Evolutionary conservation across 345 rosid species (phyloP).

Genomic region (Dipteronia dyeriana): DNA sequence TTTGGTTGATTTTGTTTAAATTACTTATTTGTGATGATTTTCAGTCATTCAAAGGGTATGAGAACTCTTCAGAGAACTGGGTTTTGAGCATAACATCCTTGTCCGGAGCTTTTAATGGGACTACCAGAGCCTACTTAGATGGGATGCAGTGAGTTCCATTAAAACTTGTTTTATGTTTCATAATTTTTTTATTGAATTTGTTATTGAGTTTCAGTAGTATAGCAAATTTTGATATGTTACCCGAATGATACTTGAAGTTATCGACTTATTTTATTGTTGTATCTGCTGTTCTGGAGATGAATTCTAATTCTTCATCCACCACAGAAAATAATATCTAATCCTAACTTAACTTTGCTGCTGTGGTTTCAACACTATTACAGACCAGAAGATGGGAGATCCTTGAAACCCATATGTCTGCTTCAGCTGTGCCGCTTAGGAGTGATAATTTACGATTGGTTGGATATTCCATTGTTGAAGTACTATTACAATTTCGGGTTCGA

Average conservation of each 20-base stretch:
- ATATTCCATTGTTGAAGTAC: constrained; percentile 76
- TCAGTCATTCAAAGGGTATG: constrained; percentile 78
- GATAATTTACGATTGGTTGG: constrained; percentile 89
- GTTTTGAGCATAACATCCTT: constrained; percentile 87
- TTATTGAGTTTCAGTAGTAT: not conserved
- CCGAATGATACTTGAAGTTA: not conserved
- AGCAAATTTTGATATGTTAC: not conserved
- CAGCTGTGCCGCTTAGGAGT: constrained; percentile 83
- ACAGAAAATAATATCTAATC: not conserved
- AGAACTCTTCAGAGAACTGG: constrained; percentile 87
- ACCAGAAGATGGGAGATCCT: constrained; percentile 78
- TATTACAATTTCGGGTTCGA: constrained; percentile 96
- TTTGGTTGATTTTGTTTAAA: not conserved
- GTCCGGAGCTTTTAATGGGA: constrained; percentile 97
- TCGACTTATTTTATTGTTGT: not conserved
- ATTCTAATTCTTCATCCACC: not conserved
- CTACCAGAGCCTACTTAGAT: constrained; percentile 87
- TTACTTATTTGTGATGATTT: constrained; percentile 20
- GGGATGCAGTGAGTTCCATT: constrained; percentile 79
- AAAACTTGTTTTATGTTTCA: not conserved
- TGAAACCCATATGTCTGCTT: constrained; percentile 74
- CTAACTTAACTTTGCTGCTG: not conserved
- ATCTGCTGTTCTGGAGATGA: not conserved
- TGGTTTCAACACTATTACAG: constrained; percentile 36
- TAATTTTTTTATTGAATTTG: not conserved